Conservation (phyloP, 225 moss, liverwort and hornwort genomes). For the Sphagnum tenellum region DNA sequence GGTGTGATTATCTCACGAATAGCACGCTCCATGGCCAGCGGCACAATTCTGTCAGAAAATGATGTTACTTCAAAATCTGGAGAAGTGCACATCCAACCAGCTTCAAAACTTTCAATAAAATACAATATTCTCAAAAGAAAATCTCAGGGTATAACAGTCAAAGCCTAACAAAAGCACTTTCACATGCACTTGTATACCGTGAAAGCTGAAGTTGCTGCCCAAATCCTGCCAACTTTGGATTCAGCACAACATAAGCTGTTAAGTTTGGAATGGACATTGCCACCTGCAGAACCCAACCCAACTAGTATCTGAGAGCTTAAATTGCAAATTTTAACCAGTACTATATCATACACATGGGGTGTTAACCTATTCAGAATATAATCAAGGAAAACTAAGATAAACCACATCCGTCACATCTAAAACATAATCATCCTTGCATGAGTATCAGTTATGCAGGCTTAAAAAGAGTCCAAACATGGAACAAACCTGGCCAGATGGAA, state of each 20-base stretch:
- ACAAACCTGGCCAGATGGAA: constrained; percentile 67
- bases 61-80: neutral
- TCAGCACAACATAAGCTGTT: constrained; percentile 70
- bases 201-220: constrained; percentile 73
- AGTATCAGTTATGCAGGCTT: neutral
- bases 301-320: too few species aligned
- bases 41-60: constrained; percentile 55
- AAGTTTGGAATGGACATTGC: constrained; percentile 85
- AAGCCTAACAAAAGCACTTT: too few species aligned
- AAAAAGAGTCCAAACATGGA: neutral
- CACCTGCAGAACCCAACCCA: constrained; percentile 29
- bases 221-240: constrained; percentile 70
- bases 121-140: too few species aligned
- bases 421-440: neutral
- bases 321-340: too few species aligned
- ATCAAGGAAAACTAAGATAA: neutral
- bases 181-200: constrained; percentile 27
- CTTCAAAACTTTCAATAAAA: too few species aligned
- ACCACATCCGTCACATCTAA: constrained; percentile 1
- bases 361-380: too few species aligned
- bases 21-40: constrained; percentile 89
- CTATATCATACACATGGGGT: too few species aligned
- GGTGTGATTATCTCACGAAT: constrained; percentile 87
- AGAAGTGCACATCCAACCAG: too few species aligned
- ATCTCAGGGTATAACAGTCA: too few species aligned